phyloP scores from a whole-genome alignment of 106 monocot genomes.

The Allium fistulosum region DNA sequence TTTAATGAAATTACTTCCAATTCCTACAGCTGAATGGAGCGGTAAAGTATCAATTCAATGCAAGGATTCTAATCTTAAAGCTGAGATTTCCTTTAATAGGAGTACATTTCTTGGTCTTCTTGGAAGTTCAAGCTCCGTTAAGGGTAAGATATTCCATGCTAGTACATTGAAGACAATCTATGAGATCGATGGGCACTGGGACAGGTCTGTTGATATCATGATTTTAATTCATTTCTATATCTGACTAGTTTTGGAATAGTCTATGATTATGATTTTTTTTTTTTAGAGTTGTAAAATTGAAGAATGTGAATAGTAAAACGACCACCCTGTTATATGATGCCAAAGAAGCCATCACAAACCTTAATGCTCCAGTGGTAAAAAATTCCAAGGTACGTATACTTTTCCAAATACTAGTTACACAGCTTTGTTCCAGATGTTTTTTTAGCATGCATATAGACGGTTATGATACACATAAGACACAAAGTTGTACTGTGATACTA shows the following conservation, averaged over 20 bases:
- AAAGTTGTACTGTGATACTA: too few relatives aligned
- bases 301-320: slow-evolving; percentile 57
- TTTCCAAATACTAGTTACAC: not conserved
- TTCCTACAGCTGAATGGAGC: slow-evolving; percentile 53
- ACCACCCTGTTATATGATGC: slow-evolving; percentile 56
- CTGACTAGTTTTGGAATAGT: not conserved
- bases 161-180: slow-evolving; percentile 32
- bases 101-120: slow-evolving; percentile 60
- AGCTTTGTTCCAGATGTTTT: too few relatives aligned
- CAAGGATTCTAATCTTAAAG: slow-evolving; percentile 60
- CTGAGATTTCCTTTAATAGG: slow-evolving; percentile 48
- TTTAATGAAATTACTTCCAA: slow-evolving; percentile 61
- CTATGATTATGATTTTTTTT: not conserved
- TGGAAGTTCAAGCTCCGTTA: slow-evolving; percentile 51
- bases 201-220: slow-evolving; percentile 29
- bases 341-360: slow-evolving; percentile 50
- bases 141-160: slow-evolving; percentile 57
- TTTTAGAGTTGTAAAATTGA: slow-evolving; percentile 44
- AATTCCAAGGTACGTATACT: slow-evolving; percentile 38
- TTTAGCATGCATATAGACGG: not conserved
- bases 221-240: not conserved
- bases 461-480: too few relatives aligned
- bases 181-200: slow-evolving; percentile 85
- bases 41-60: slow-evolving; percentile 60
- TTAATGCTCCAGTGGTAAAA: slow-evolving; percentile 50